Evolutionary conservation across 2,329 filamentous ascomycete species (phyloP), one percentile per base, ranked within the genome.

Genomic region (Aspergillus tanneri): DNA sequence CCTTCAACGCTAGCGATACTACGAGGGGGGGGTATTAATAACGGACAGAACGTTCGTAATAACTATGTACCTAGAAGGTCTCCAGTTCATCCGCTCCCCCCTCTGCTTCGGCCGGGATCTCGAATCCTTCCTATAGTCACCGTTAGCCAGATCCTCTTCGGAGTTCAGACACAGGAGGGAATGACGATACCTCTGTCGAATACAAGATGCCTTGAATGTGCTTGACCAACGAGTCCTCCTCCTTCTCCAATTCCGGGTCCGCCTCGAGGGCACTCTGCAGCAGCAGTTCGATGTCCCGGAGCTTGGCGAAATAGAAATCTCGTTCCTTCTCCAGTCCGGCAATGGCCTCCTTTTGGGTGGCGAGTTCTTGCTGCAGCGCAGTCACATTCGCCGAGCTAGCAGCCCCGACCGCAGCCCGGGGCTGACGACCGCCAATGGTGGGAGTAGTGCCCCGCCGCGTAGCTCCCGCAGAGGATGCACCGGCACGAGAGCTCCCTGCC

Each of bases 251-350:
- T 73, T 95, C 87, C 0, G 91, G 91, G 58, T 96, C 88, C 54
- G 90, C 87, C 61, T 99, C 93, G 65, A 95, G 87, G 9, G 91
- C 90, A 64, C 89, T 87, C 76, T 99, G 93, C 46, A 99, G 82
- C 62, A 99, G 77, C 57, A 99, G 77, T 75, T 99, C 93, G 61
- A 99, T 99, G 68, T 99, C 93, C 50, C 93, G 83, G 56, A 99
- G 80, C 79, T 99, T 99, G 80, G 89, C 95, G 74, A 99, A 99
- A 79, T 99, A 99, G 70, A 99, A 99, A 71, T 99, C 93, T 41
- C 93, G 83, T 77, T 99, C 93, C 62, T 93, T 86, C 79, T 99
- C 93, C 34, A 99, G 79, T 1, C 93, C 93, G 10, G 83, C 80
- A n/a, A 99, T 92, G 0, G 90, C 96, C 76, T 97, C 92, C 79